phyloP scores from a whole-genome alignment of 2,329 filamentous ascomycete species.

The Acephala macrosclerotiorum region DNA sequence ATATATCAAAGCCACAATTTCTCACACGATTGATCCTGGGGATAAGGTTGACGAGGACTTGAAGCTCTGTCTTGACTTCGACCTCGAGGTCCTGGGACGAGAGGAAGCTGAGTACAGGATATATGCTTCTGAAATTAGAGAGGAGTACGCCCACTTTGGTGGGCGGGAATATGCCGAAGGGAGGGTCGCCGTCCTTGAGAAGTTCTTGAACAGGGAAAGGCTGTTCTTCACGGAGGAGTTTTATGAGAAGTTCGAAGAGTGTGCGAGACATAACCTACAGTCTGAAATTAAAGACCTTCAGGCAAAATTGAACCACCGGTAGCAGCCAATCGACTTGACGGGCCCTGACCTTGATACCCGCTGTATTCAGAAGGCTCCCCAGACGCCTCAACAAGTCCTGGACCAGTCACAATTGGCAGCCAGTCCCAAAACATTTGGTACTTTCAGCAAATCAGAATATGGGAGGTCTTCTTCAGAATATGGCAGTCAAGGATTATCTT shows the following conservation, averaged over 20 bases:
- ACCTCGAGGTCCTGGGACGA: background rate
- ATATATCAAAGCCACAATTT: background rate
- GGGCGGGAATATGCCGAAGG: background rate
- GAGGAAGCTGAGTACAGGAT: background rate
- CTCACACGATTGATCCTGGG: background rate
- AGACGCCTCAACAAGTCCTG: too few relatives aligned
- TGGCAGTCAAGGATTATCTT: too few relatives aligned
- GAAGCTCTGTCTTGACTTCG: background rate
- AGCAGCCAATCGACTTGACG: too few relatives aligned
- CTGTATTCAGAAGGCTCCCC: too few relatives aligned
- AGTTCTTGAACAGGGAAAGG: background rate
- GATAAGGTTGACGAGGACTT: background rate
- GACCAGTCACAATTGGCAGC: too few relatives aligned
- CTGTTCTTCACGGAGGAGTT: background rate
- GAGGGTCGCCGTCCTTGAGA: background rate
- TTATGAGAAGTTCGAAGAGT: background rate
- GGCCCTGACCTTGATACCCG: too few relatives aligned
- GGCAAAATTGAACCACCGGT: background rate
- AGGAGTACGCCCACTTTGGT: background rate
- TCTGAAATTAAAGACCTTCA: background rate
- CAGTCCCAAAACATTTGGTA: too few relatives aligned
- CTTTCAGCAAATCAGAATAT: too few relatives aligned
- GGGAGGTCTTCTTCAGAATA: too few relatives aligned
- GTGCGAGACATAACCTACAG: background rate
- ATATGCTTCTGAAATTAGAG: background rate